Evolutionary conservation across 306 rosid species (phyloP).

Genomic region (Cucumis melo): DNA sequence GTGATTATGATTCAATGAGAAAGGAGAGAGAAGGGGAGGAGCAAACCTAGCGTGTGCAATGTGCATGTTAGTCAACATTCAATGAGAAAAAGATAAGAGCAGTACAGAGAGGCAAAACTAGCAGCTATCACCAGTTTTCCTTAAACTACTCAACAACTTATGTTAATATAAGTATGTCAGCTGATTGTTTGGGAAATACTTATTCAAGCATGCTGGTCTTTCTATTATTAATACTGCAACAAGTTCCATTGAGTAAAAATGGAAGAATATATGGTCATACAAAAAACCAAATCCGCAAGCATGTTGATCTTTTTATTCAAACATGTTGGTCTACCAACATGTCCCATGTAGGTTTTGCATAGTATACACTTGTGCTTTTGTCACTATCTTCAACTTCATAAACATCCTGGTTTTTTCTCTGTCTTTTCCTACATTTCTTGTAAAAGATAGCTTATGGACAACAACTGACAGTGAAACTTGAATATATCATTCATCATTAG

Average conservation of each 20-base stretch:
- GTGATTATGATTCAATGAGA: background rate
- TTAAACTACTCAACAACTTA: background rate
- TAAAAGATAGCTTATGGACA: background rate
- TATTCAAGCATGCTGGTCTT: too few relatives aligned
- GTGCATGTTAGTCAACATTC: background rate
- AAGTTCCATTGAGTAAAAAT: too few relatives aligned
- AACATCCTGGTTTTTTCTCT: background rate
- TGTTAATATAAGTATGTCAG: background rate
- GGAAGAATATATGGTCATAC: too few relatives aligned
- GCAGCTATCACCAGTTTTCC: background rate
- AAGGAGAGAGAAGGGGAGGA: background rate
- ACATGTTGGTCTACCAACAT: background rate
- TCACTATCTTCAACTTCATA: background rate
- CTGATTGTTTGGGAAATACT: too few relatives aligned
- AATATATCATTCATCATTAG: background rate
- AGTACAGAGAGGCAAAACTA: background rate
- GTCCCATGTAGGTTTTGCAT: background rate
- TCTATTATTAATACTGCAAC: too few relatives aligned
- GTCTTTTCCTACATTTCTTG: background rate
- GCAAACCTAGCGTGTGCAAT: background rate
- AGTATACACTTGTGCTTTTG: background rate
- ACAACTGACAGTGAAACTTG: background rate
- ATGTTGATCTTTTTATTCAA: too few relatives aligned
- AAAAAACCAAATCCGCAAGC: background rate
- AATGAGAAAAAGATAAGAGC: background rate